A percentile compares a stretch with the other conserved stretches of the same genome.
Evolutionary conservation across 192 early-diverging fungal species (phyloP).

Genomic region (Blastocladiella britannica): DNA sequence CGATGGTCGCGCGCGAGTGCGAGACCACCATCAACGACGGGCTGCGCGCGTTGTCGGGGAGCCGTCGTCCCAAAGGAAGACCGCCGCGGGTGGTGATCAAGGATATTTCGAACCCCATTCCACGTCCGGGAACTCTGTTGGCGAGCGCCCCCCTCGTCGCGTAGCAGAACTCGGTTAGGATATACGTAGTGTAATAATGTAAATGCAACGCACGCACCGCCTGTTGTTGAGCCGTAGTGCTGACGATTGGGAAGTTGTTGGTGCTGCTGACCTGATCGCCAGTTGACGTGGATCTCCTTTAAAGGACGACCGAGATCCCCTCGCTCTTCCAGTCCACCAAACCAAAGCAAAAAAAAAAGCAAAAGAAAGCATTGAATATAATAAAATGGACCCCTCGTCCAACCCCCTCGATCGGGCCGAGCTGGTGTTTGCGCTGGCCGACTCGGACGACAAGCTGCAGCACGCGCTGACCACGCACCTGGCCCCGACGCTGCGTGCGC

Average conservation of each 20-base stretch:
- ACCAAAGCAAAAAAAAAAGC: neutral
- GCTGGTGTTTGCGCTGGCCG: constrained; percentile 47
- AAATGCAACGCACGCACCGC: no score
- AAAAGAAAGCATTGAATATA: neutral
- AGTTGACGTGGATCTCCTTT: no score
- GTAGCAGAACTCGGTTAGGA: no score
- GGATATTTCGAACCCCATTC: constrained; percentile 10
- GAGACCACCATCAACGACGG: constrained; percentile 25
- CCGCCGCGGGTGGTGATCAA: constrained; percentile 24
- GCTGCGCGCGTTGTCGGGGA: constrained; percentile 24
- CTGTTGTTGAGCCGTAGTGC: no score
- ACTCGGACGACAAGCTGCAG: constrained; percentile 42
- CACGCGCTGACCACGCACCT: constrained; percentile 15
- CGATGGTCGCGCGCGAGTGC: neutral
- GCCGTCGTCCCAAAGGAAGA: constrained; percentile 23
- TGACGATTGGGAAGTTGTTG: no score
- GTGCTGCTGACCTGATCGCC: no score
- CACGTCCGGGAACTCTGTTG: neutral
- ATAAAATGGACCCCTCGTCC: neutral
- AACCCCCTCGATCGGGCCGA: constrained; percentile 15
- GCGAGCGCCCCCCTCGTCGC: no score
- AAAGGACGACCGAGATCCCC: no score
- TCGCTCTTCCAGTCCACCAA: no score
- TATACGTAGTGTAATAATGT: no score
- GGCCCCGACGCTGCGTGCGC: constrained; percentile 31